Evolutionary conservation across 1,284 basidiomycete genomes (phyloP).

Genomic region (Ustilago lituana): DNA sequence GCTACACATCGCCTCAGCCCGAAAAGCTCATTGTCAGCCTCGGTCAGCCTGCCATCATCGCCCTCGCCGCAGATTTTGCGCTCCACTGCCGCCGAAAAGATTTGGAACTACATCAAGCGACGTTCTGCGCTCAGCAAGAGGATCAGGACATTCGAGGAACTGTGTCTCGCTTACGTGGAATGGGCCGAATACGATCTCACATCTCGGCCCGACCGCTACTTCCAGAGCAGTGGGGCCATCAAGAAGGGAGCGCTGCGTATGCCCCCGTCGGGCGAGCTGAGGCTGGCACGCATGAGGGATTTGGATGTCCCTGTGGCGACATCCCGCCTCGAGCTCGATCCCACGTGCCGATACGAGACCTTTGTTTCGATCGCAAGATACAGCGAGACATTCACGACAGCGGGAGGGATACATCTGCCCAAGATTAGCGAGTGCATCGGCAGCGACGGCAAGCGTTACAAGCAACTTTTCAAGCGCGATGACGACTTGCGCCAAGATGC

Average conservation of each 20-base stretch:
- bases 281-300: constrained; percentile 33
- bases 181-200: constrained; percentile 79
- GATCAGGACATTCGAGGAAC: constrained; percentile 74
- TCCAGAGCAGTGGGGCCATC: constrained; percentile 31
- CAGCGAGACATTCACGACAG: constrained; percentile 72
- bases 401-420: constrained; percentile 84
- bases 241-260: constrained; percentile 41
- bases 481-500: constrained; percentile 94
- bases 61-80: constrained; percentile 68
- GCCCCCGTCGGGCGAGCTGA: constrained; percentile 36
- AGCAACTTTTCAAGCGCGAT: constrained; percentile 92
- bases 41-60: constrained; percentile 1
- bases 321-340: constrained; percentile 76
- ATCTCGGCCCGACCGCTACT: constrained; percentile 34
- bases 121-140: constrained; percentile 69
- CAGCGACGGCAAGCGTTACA: constrained; percentile 76
- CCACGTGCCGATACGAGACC: constrained; percentile 70
- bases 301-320: constrained; percentile 78
- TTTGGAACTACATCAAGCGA: constrained; percentile 75
- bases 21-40: constrained; percentile 11
- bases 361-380: constrained; percentile 76
- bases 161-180: constrained; percentile 79
- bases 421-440: constrained; percentile 82
- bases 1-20: constrained; percentile 11
- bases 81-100: constrained; percentile 75